Evolutionary conservation across 2,329 filamentous ascomycete genomes (phyloP).

Genomic region (Emericellopsis atlantica): DNA sequence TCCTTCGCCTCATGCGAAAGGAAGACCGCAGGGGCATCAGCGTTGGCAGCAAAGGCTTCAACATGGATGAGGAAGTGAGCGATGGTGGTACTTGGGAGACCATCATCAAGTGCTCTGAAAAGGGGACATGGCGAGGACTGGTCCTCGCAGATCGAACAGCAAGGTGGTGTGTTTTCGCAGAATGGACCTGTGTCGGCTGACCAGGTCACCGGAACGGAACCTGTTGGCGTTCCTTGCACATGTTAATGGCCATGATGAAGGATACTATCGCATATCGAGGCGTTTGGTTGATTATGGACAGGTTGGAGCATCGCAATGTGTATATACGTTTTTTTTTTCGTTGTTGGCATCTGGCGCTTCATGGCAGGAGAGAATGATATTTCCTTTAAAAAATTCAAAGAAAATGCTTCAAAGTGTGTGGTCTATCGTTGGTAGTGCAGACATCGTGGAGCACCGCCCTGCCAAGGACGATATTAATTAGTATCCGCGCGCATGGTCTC

Average conservation of each 20-base stretch:
- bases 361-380: too few relatives aligned
- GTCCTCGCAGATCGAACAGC: slow-evolving; percentile 75
- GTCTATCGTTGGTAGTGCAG: too few relatives aligned
- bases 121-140: slow-evolving; percentile 67
- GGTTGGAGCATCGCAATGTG: not conserved
- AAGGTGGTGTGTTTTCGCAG: slow-evolving; percentile 84
- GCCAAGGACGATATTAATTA: too few relatives aligned
- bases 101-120: slow-evolving; percentile 79
- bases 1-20: slow-evolving; percentile 75
- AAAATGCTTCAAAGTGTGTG: too few relatives aligned
- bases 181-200: slow-evolving; percentile 52
- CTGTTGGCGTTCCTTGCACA: not conserved
- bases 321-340: not conserved
- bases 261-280: not conserved
- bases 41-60: slow-evolving; percentile 26
- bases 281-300: not conserved
- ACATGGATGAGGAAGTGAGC: slow-evolving; percentile 41
- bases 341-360: too few relatives aligned
- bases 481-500: too few relatives aligned
- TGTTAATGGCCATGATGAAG: not conserved
- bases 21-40: slow-evolving; percentile 50
- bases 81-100: slow-evolving; percentile 78
- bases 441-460: too few relatives aligned
- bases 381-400: too few relatives aligned
- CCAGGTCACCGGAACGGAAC: not conserved